phyloP scores from a whole-genome alignment of 495 filamentous ascomycete genomes.

The Penicillium soppii region DNA sequence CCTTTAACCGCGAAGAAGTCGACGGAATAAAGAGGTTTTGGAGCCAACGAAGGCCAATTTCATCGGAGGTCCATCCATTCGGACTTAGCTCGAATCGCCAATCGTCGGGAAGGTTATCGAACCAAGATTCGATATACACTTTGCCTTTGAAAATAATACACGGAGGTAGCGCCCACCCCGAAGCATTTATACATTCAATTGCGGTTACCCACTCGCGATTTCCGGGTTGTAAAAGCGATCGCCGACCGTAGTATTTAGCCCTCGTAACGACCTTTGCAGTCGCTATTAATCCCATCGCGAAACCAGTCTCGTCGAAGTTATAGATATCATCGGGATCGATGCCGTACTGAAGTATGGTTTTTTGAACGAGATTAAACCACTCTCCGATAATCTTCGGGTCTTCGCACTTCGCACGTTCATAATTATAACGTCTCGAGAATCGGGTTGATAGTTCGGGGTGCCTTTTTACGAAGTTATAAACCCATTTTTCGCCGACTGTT shows the following conservation, averaged over 20 bases:
- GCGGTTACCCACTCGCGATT: neutral
- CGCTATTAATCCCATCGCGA: too few relatives aligned
- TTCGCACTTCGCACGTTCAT: too few relatives aligned
- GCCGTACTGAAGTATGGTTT: neutral
- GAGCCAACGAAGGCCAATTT: too few relatives aligned
- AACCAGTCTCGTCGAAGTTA: too few relatives aligned
- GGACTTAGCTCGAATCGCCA: neutral
- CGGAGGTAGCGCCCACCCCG: neutral
- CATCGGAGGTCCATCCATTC: too few relatives aligned
- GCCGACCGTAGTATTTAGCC: neutral
- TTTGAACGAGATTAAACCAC: neutral
- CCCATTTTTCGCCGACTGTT: too few relatives aligned
- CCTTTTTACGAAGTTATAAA: too few relatives aligned
- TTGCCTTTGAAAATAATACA: neutral
- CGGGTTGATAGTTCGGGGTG: too few relatives aligned
- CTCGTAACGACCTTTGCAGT: neutral
- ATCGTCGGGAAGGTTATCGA: neutral
- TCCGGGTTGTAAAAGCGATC: neutral
- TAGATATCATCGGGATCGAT: neutral
- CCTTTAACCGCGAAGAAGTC: neutral
- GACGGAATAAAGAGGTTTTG: constrained; percentile 1
- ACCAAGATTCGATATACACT: neutral
- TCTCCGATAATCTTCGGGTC: neutral
- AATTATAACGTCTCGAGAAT: too few relatives aligned
- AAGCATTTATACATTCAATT: neutral